A percentile compares a stretch with the other conserved stretches of the same genome.
phyloP scores from a whole-genome alignment of 2,329 filamentous ascomycete genomes.

The Sphaerulina musiva region DNA sequence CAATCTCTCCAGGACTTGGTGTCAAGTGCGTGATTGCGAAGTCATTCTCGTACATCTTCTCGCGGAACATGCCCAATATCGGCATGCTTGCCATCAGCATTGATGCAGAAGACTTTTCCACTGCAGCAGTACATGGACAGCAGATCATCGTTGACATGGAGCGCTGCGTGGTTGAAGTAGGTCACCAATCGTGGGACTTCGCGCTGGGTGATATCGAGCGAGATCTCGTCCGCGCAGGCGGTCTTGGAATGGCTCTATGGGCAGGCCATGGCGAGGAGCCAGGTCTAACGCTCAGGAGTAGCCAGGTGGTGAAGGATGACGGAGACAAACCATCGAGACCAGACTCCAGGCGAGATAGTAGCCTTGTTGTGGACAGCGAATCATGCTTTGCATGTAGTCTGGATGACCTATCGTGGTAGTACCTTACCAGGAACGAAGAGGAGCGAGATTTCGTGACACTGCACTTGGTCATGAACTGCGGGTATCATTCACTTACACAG shows the following conservation, averaged over 20 bases:
- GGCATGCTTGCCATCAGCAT: slow-evolving; percentile 10
- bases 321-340: no score
- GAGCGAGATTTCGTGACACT: no score
- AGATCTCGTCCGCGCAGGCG: neutral
- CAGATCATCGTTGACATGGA: neutral
- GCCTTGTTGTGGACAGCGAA: no score
- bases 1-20: neutral
- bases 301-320: no score
- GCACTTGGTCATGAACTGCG: no score
- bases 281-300: no score
- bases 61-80: slow-evolving; percentile 6
- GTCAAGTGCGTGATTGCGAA: slow-evolving; percentile 9
- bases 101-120: slow-evolving; percentile 6
- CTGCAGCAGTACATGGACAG: neutral
- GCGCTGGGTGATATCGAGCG: neutral
- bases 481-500: no score
- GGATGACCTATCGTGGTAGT: no score
- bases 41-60: slow-evolving; percentile 12
- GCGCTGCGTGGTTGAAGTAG: neutral
- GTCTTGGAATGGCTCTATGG: neutral
- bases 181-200: neutral
- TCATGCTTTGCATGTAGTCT: no score
- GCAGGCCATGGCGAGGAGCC: no score
- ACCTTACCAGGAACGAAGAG: no score
- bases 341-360: no score